phyloP scores from a whole-genome alignment of 2,329 filamentous ascomycete genomes.

The Aspergillus brasiliensis region DNA sequence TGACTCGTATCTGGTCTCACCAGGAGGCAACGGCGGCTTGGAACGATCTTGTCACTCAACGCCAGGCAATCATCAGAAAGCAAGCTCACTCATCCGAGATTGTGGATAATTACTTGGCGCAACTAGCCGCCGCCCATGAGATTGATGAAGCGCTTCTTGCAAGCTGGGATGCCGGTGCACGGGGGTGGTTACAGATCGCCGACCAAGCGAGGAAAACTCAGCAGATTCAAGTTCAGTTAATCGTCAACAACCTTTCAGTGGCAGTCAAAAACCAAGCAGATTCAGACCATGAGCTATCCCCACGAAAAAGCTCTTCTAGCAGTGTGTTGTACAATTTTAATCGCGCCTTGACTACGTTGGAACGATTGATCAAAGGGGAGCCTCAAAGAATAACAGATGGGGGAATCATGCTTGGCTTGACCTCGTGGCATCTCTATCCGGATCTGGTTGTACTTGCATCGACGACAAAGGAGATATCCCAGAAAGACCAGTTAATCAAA shows the following conservation, averaged over 20 bases:
- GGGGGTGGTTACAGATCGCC: slow-evolving; percentile 10
- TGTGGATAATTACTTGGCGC: neutral
- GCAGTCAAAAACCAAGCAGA: slow-evolving; percentile 5
- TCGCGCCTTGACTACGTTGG: slow-evolving; percentile 4
- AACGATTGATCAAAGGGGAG: slow-evolving; percentile 4
- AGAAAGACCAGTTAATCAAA: slow-evolving; percentile 2
- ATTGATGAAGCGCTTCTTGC: slow-evolving; percentile 1
- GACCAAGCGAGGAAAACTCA: slow-evolving; percentile 6
- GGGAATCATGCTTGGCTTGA: slow-evolving; percentile 6
- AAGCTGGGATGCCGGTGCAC: slow-evolving; percentile 13
- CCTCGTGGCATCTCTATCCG: slow-evolving; percentile 15
- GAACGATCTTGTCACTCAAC: slow-evolving; percentile 6
- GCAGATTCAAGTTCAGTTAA: slow-evolving; percentile 8
- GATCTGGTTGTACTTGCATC: slow-evolving; percentile 8
- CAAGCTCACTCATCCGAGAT: neutral
- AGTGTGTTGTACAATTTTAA: slow-evolving; percentile 10
- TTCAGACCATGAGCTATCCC: neutral
- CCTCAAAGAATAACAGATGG: slow-evolving; percentile 10
- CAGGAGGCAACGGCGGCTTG: slow-evolving; percentile 13
- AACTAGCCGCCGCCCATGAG: slow-evolving; percentile 6
- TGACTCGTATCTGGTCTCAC: slow-evolving; percentile 12
- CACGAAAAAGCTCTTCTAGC: neutral
- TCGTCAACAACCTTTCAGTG: slow-evolving; percentile 11
- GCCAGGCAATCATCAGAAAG: slow-evolving; percentile 4
- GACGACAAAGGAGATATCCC: neutral